phyloP scores from a whole-genome alignment of 1,284 basidiomycete species.

The Moesziomyces sp. region DNA sequence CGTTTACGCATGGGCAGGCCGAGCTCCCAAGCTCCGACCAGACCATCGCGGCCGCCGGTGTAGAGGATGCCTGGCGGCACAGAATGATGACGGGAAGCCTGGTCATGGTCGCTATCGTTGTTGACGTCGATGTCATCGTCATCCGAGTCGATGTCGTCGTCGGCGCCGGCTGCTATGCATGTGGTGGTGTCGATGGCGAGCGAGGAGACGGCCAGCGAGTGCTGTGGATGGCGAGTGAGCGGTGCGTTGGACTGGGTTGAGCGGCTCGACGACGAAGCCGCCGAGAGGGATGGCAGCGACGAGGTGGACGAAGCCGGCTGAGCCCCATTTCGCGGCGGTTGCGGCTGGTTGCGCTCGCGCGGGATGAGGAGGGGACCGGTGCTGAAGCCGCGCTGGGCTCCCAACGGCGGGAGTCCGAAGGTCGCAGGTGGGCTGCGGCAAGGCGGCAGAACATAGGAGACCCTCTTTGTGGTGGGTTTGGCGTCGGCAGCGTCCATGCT shows the following conservation, averaged over 20 bases:
- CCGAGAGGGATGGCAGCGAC: slow-evolving; percentile 3
- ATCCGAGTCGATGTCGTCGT: slow-evolving; percentile 7
- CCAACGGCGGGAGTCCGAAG: slow-evolving; percentile 47
- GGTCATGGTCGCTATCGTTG: slow-evolving; percentile 2
- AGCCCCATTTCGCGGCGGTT: not conserved
- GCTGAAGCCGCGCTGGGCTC: slow-evolving; percentile 29
- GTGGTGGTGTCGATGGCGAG: slow-evolving; percentile 60
- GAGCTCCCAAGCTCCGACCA: slow-evolving; percentile 91
- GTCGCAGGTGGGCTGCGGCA: slow-evolving; percentile 36
- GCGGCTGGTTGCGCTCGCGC: slow-evolving; percentile 1
- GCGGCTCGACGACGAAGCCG: slow-evolving; percentile 7
- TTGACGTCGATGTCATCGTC: not conserved
- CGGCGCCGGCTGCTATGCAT: slow-evolving; percentile 24
- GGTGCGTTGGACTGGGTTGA: slow-evolving; percentile 24
- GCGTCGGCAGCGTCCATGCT: slow-evolving; percentile 18
- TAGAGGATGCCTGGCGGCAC: slow-evolving; percentile 89
- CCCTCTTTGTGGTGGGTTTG: slow-evolving; percentile 38
- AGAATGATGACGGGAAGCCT: not conserved
- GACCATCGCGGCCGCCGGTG: slow-evolving; percentile 89
- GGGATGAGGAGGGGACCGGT: slow-evolving; percentile 40
- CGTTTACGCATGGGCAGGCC: slow-evolving; percentile 74
- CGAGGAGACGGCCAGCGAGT: slow-evolving; percentile 62
- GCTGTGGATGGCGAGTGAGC: slow-evolving; percentile 46
- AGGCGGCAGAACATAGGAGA: slow-evolving; percentile 56
- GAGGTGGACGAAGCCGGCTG: slow-evolving; percentile 16